Evolutionary conservation across 2,329 filamentous ascomycete species (phyloP), one percentile per base, ranked within the genome.

Genomic region (Pyrenophora tritici-repentis): DNA sequence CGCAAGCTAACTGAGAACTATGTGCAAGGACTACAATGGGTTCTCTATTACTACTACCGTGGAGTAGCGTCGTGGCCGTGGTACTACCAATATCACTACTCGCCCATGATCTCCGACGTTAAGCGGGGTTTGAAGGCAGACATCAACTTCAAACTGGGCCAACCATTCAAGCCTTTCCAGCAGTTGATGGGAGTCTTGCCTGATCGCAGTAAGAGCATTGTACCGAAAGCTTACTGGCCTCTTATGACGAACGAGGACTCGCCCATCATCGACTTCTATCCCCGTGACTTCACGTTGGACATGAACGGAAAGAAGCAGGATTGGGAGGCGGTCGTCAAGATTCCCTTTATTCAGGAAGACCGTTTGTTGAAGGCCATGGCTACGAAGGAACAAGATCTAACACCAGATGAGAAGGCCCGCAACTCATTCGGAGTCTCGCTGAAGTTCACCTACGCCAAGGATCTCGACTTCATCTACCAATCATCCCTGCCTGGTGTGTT

Each of bases 301-400:
- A 97, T 99, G 94, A 97, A 99, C 65, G 95, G 94, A 53, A 99
- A 99, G 79, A 99, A 96, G 78, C 95, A 96, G 89, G 95, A 99
- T 58, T 99, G 94, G 94, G 94, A 99, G 72, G 94, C 94, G 22
- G 93, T 99, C 32, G 91, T 99, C 59, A 99, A 97, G 75, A 99
- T 99, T 67, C 94, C 94, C 0, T 99, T 99, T 75, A 99, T 99
- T 58, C 91, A 99, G 51, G 93, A 99, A 73, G 85, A 88, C 65
- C 85, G 94, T 20, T 79, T 99, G 2, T 80, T 99, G 47, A 77
- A 80, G 32, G 94, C 93, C 6, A 97, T 99, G 89, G 87, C 82
- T 13, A 86, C 91, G 6, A 91, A 88, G 71, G 92, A 97, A 58
- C 79, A 86, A 35, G 76, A 89, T 2, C 80, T 99, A n/a, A 85